These are phyloP conservation scores for Nicotiana tomentosiformis DNA, from an alignment of 257 asterid species.

Conservation along the genomic window DNA sequence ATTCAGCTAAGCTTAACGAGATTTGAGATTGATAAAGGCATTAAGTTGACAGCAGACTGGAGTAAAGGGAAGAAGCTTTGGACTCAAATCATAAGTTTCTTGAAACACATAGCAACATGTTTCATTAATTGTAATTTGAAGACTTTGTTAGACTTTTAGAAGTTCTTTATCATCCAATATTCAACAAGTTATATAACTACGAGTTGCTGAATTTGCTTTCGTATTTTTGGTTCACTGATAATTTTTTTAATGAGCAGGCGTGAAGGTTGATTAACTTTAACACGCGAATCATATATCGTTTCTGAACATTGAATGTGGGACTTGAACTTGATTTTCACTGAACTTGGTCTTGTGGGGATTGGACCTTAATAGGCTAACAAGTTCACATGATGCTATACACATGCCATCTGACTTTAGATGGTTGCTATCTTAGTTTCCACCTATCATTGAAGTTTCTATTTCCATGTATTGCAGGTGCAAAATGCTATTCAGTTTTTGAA, in stretches of 20 bases:
- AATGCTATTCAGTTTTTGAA: conserved; percentile 93
- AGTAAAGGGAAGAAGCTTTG: neutral
- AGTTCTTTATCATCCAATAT: too few species aligned
- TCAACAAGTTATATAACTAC: too few species aligned
- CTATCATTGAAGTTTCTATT: neutral
- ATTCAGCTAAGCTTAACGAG: neutral
- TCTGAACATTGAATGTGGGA: neutral
- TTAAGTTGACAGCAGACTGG: neutral
- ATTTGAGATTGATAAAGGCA: neutral
- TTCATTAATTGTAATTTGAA: too few species aligned
- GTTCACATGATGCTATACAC: neutral
- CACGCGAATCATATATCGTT: neutral
- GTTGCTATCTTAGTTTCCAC: neutral
- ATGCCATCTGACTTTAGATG: neutral
- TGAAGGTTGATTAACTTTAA: too few species aligned
- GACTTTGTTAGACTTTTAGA: too few species aligned
- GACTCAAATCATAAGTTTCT: neutral
- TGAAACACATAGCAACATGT: neutral
- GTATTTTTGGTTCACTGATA: too few species aligned
- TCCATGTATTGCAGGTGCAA: conserved; percentile 65
- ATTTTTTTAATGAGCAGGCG: too few species aligned
- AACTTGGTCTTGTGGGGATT: neutral
- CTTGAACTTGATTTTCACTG: neutral
- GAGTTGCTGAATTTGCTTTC: too few species aligned
- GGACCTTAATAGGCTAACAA: neutral